Base-by-base conservation (phyloP, 1,284 basidiomycete genomes). In the Sporisorium graminicola region DNA sequence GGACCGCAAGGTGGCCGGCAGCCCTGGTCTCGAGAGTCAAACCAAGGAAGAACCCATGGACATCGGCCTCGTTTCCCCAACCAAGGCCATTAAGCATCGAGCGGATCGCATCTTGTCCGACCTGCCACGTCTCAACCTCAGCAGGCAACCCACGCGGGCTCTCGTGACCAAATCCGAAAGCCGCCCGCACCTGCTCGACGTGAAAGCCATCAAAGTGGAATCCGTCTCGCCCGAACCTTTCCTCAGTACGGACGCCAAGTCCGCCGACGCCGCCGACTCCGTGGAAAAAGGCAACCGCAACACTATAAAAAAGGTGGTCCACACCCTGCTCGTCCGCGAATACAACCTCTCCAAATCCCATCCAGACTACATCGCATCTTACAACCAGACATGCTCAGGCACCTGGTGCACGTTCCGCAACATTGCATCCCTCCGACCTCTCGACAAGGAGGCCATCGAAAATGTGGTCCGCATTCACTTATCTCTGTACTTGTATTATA, bases 281-380 rank as follows among this genome's bases (percentile, higher is more conserved):
- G 26, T 77, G 22, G 74, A 77, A 43, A 73, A 72, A 29, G 6
- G 49, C 33, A 77, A 77, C 47, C 69, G 74, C 29, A 68, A 61
- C 44, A 54, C 44, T 24, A 77, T 77, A 65, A 77, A 77, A 31
- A 77, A 77, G 53, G 10, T 70, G 37, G 66, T 73, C 16, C 69
- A 77, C 44, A 60, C 65, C 44, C 53, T 69, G 18, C 70, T 73
- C 27, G 42, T 61, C 1, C 65, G 60, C 50, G 72, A 71, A 60
- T 42, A 70, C 35, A 55, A 55, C 49, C 58, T 70, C 16, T 40
- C 60, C 46, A 75, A 75, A 27, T 43, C 64, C 5, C 59, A 79
- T 22, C 50, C 69, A 3, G 80, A 78, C 60, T 82, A 78, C 64
- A 59, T 74, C 20, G 74, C 75, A 20, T 74, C 75, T 44, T 82